phyloP scores from a whole-genome alignment of 2,329 filamentous ascomycete genomes.

The Epichloe hybrida region DNA sequence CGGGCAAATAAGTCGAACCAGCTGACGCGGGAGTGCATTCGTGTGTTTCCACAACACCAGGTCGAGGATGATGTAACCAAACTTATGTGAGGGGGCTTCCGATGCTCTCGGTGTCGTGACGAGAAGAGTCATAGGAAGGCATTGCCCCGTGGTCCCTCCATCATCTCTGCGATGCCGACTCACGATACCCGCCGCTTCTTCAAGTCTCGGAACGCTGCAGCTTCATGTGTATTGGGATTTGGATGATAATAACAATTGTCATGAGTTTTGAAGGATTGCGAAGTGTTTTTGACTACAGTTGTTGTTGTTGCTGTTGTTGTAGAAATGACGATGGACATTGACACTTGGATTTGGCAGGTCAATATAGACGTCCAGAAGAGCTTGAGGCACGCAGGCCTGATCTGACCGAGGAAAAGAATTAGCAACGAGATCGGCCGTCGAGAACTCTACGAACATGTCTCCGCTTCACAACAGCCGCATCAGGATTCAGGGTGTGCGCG shows the following conservation, averaged over 20 bases:
- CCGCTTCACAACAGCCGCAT: conserved; percentile 16
- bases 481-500: conserved; percentile 4
- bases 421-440: conserved; percentile 17
- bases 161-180: background rate
- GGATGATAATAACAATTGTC: background rate
- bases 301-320: conserved; percentile 1
- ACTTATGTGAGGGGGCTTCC: conserved; percentile 53
- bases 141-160: background rate
- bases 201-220: background rate
- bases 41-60: conserved; percentile 32
- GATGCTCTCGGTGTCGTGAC: background rate
- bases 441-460: conserved; percentile 14
- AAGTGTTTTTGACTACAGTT: background rate
- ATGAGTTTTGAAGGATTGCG: background rate
- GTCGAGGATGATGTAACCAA: conserved; percentile 83
- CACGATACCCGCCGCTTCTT: background rate
- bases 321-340: conserved; percentile 17
- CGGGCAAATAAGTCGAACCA: conserved; percentile 8
- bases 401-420: conserved; percentile 9
- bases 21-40: conserved; percentile 17
- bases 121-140: background rate
- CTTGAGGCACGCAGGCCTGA: conserved; percentile 16
- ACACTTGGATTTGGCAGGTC: conserved; percentile 16
- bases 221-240: background rate
- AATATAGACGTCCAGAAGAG: conserved; percentile 13